Evolutionary conservation across 2,329 filamentous ascomycete genomes (phyloP).

Genomic region (Falciphora oryzae): DNA sequence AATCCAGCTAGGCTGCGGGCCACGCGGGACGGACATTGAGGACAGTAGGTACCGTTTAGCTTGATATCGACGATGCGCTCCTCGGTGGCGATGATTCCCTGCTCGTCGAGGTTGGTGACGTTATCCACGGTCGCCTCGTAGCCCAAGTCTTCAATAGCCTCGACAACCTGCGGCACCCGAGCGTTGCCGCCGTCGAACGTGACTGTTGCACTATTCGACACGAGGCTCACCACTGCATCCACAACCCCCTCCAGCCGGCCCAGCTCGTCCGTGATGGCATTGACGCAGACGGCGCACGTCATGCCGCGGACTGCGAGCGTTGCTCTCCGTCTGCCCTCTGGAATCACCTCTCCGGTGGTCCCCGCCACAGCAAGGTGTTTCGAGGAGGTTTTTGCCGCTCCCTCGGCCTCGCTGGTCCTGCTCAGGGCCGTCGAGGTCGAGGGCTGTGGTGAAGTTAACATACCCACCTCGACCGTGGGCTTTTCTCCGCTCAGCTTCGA

Average conservation of each 20-base stretch:
- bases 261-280: conserved; percentile 55
- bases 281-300: conserved; percentile 66
- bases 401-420: too few species aligned
- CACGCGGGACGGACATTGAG: conserved; percentile 60
- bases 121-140: conserved; percentile 58
- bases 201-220: conserved; percentile 61
- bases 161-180: conserved; percentile 41
- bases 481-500: too few species aligned
- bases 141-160: conserved; percentile 56
- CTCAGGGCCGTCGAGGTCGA: too few species aligned
- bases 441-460: too few species aligned
- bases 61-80: conserved; percentile 56
- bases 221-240: conserved; percentile 55
- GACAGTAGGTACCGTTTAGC: conserved; percentile 70
- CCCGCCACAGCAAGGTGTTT: too few species aligned
- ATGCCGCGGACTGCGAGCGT: conserved; percentile 63
- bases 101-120: too few species aligned
- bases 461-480: too few species aligned
- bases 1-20: conserved; percentile 48
- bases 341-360: too few species aligned
- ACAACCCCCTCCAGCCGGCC: conserved; percentile 52
- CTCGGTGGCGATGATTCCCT: conserved; percentile 33
- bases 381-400: too few species aligned
- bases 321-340: conserved; percentile 36
- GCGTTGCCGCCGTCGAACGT: conserved; percentile 47